These are phyloP conservation scores for Arthrobotrys sphaeroides DNA, from an alignment of 2,329 filamentous ascomycete species.

Conservation along the genomic window DNA sequence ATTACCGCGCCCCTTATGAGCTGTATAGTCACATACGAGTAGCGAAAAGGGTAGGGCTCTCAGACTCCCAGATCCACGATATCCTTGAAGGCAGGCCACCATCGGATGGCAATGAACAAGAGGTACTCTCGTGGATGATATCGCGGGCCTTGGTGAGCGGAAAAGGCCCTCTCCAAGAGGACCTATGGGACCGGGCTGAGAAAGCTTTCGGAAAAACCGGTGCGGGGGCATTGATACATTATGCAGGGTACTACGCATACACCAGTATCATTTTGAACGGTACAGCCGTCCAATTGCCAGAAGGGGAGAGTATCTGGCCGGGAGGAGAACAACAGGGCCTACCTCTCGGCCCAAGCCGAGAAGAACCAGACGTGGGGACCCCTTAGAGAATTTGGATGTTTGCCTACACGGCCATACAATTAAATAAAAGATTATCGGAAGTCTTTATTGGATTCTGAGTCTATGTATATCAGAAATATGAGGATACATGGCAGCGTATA, in stretches of 20 bases:
- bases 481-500: no score
- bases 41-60: not conserved
- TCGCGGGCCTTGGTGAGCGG: not conserved
- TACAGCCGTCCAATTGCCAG: not conserved
- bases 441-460: no score
- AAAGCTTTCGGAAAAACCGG: not conserved
- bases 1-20: conserved; percentile 8
- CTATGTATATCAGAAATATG: no score
- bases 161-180: not conserved
- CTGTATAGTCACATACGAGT: conserved; percentile 20
- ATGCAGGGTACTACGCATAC: conserved; percentile 2
- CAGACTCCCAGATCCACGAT: conserved; percentile 11
- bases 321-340: no score
- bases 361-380: no score
- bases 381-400: no score
- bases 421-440: no score
- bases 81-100: conserved; percentile 2
- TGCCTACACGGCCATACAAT: no score
- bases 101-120: not conserved
- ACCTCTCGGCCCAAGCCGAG: no score
- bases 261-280: conserved; percentile 16
- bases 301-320: conserved; percentile 21
- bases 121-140: conserved; percentile 1
- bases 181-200: conserved; percentile 17
- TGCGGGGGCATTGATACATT: conserved; percentile 19